Evolutionary conservation across 768 basidiomycete genomes (phyloP).

Genomic region (Termitomyces sp.): DNA sequence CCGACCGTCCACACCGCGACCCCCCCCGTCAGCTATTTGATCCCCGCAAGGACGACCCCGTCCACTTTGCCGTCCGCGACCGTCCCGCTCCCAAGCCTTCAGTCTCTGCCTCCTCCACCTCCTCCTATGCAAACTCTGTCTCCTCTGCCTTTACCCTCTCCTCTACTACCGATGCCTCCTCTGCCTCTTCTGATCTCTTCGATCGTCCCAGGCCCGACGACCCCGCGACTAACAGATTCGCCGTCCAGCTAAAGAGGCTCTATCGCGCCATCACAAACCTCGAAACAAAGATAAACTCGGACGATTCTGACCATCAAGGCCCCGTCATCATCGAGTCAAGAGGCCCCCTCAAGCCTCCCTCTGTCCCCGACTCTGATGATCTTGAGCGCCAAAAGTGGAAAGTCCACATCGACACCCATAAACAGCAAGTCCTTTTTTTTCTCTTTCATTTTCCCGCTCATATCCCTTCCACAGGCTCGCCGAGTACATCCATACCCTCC

Average conservation of each 20-base stretch:
- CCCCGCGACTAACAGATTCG: constrained; percentile 56
- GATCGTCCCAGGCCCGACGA: constrained; percentile 50
- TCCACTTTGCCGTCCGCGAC: constrained; percentile 69
- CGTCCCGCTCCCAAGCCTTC: constrained; percentile 60
- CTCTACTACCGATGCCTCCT: constrained; percentile 74
- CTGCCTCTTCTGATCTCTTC: constrained; percentile 65
- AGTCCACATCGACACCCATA: constrained; percentile 72
- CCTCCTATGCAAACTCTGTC: constrained; percentile 67
- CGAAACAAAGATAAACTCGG: constrained; percentile 66
- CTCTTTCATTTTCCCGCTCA: not conserved
- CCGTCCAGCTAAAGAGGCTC: constrained; percentile 70
- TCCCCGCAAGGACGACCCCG: constrained; percentile 86
- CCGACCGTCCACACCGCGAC: constrained; percentile 31
- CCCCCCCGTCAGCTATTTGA: constrained; percentile 72
- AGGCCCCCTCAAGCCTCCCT: constrained; percentile 33
- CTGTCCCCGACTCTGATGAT: constrained; percentile 34
- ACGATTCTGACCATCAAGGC: constrained; percentile 35
- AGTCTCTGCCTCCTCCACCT: constrained; percentile 69
- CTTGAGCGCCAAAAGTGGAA: constrained; percentile 74
- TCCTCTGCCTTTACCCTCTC: constrained; percentile 73
- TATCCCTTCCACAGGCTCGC: constrained; percentile 56
- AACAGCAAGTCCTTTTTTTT: constrained; percentile 52
- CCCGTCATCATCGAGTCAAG: constrained; percentile 30
- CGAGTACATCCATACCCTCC: constrained; percentile 84
- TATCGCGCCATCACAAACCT: constrained; percentile 80